Evolutionary conservation across 768 basidiomycete species (phyloP).

Genomic region (Lyophyllum decastes): DNA sequence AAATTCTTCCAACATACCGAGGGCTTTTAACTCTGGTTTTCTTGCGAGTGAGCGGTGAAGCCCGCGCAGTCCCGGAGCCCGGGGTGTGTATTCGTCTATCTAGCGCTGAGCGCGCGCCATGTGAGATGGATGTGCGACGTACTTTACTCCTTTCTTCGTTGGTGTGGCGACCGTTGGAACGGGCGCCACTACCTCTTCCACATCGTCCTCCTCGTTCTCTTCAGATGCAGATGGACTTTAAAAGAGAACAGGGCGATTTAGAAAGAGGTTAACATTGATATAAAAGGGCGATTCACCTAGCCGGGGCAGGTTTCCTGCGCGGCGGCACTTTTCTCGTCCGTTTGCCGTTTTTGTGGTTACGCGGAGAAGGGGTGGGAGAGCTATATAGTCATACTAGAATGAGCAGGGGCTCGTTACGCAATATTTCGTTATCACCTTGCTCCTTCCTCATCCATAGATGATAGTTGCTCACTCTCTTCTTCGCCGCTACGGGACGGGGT

Average conservation of each 20-base stretch:
- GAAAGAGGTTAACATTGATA: neutral
- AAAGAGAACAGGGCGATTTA: neutral
- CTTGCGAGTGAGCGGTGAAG: conserved; percentile 29
- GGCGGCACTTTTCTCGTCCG: conserved; percentile 3
- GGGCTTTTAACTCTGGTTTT: conserved; percentile 26
- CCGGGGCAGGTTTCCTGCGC: neutral
- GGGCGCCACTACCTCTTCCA: conserved; percentile 19
- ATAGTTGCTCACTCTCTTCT: conserved; percentile 10
- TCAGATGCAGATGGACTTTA: neutral
- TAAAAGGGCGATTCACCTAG: conserved; percentile 6
- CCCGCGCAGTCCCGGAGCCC: conserved; percentile 19
- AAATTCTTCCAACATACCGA: conserved; percentile 18
- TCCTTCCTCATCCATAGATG: conserved; percentile 5
- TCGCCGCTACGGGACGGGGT: conserved; percentile 13
- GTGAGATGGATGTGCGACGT: neutral
- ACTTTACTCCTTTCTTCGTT: conserved; percentile 35
- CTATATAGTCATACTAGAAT: conserved; percentile 7
- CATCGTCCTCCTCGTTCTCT: conserved; percentile 16
- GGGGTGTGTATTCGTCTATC: conserved; percentile 27
- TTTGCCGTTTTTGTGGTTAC: conserved; percentile 5
- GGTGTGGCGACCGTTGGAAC: conserved; percentile 21
- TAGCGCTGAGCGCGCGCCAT: neutral
- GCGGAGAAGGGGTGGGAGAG: conserved; percentile 26
- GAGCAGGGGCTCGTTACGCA: neutral
- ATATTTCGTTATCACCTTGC: conserved; percentile 2